Base-by-base conservation (phyloP, 1,284 basidiomycete genomes). In the Trametes polyzona region DNA sequence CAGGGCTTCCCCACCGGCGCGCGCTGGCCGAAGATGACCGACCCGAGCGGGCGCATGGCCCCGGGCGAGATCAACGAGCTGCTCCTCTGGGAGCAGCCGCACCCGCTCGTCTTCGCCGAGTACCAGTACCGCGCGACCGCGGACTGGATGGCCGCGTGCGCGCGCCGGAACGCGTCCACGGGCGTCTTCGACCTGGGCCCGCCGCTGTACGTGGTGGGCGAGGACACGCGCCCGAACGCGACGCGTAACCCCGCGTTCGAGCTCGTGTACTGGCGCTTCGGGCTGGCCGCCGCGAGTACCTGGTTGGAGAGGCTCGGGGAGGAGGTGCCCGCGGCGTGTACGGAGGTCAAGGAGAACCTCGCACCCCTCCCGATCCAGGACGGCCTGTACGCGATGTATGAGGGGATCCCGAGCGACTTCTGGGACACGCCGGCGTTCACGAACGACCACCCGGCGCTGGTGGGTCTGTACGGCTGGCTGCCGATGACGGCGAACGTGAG, bases 21-120 rank as follows among this genome's bases (percentile, higher is more conserved):
- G 17, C 78, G 84, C 19, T 85, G 83, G 83, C 78, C 80, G 2
- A 85, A 86, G 66, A 85, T 84, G 83, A 83, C 82, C 6, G 83
- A 85, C 61, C 83, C 83, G 0, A 74, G 78, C 0, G 83, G 84
- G 0, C 78, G 83, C 16, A 82, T 80, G 6, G 74, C 82, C 0
- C 83, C 83, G 0, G 83, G 83, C 1, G 74, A 84, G 62, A 85
- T 86, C 62, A 86, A 86, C 72, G 82, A 84, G 62, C 75, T 86
- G 9, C 74, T 85, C 30, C 81, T 86, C 58, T 86, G 83, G 83
- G 78, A 85, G 63, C 83, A 85, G 64, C 77, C 79, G 0, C 83
- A 85, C 65, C 82, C 83, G 1, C 71, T 86, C 36, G 70, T 84
- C 4, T 84, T 86, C 64, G 83, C 84, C 0, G 71, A 79, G 60